Evolutionary conservation across 169 alveolate genomes (phyloP), one percentile per base, ranked within the genome.

Genomic region (Eimeria nieschulzi): DNA sequence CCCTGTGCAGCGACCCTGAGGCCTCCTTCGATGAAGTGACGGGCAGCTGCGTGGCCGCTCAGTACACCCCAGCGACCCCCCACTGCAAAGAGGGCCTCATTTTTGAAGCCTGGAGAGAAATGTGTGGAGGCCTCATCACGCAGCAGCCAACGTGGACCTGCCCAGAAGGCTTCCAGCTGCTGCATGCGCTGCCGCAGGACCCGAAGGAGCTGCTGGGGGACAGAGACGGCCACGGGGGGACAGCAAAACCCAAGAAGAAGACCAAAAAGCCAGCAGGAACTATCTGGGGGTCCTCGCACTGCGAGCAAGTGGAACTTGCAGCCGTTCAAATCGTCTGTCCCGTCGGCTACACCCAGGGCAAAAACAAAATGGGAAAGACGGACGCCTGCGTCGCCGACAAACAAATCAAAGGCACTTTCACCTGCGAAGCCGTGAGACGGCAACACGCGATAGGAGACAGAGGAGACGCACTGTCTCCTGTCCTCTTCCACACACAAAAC

Each of bases 331-430:
- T 59, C 68, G 68, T 59, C 23, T 59, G 68, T 19, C 68, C 68
- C n/a, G 68, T 59, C n/a, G 68, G 68, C 68, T 59, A 59, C n/a
- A 12, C n/a, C 23, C 68, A 59, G n/a, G 68, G 68, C 0, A 59
- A 59, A 19, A 59, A 19, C n/a, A 59, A 59, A 59, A 59, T 59
- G 68, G 68, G 68, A 19, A 59, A 59, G 68, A 59, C 68, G 68
- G 68, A 59, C 23, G 68, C 68, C 68, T 59, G 68, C n/a, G 68
- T 59, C 23, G 68, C 68, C n/a, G 68, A 59, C 68, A 59, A 59
- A 19, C 68, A 59, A 59, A 59, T 59, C 15, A 12, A 59, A 59
- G 68, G 68, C 15, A 59, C 68, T 19, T 59, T 59, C 68, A 59
- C 68, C 5, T 59, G 68, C 68, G 68, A 59, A 19, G 23, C 68